Evolutionary conservation across 805 yeast species (phyloP).

Genomic region (Sporopachydermia quercuum): DNA sequence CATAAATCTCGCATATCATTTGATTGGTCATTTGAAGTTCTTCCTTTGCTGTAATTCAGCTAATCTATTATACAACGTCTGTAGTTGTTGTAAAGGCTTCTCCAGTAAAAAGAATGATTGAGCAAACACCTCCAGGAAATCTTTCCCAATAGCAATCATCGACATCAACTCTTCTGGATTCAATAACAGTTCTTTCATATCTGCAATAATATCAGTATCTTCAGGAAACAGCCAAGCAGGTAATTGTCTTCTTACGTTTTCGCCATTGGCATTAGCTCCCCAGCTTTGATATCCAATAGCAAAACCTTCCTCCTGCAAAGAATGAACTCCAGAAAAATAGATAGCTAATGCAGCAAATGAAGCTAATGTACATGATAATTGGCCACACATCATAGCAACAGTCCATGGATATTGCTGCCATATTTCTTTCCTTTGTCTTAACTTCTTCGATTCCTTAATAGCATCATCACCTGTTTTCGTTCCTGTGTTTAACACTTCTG

Average conservation of each 20-base stretch:
- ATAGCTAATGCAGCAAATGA: background rate
- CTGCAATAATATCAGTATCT: background rate
- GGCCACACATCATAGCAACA: background rate
- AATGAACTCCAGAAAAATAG: background rate
- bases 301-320: background rate
- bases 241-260: background rate
- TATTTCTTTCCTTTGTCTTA: background rate
- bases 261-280: background rate
- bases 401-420: conserved; percentile 1
- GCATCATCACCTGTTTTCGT: too few species aligned
- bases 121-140: background rate
- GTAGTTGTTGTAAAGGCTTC: background rate
- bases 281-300: conserved; percentile 1
- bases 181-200: background rate
- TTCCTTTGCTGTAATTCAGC: background rate
- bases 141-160: background rate
- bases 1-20: too few species aligned
- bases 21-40: too few species aligned
- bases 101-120: background rate
- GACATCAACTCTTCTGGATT: background rate
- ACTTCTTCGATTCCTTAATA: background rate
- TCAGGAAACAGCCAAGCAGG: conserved; percentile 1
- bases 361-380: background rate
- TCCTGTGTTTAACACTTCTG: too few species aligned
- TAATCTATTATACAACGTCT: background rate